Conservation (phyloP, 208 protist species). For the Leishmania mexicana region DNA sequence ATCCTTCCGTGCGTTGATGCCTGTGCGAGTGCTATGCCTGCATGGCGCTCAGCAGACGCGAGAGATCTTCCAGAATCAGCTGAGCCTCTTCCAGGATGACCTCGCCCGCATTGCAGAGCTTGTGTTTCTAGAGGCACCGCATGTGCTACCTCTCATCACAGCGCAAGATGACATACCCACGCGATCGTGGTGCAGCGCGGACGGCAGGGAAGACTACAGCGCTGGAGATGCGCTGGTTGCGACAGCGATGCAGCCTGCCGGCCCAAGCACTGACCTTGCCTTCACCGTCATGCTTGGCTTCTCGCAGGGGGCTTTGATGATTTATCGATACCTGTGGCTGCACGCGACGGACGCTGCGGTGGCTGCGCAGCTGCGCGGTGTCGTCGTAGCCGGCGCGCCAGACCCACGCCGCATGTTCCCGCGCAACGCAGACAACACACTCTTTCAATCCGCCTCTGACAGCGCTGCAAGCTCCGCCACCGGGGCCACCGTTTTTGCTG, state of each 20-base stretch:
- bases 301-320: slow-evolving; percentile 79
- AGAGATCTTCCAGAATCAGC: slow-evolving; percentile 85
- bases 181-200: slow-evolving; percentile 56
- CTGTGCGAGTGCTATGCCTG: slow-evolving; percentile 68
- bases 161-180: slow-evolving; percentile 56
- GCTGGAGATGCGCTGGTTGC: slow-evolving; percentile 52
- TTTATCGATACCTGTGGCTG: slow-evolving; percentile 66
- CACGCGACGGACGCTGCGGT: slow-evolving; percentile 24
- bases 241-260: slow-evolving; percentile 28
- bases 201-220: slow-evolving; percentile 40
- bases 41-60: slow-evolving; percentile 81
- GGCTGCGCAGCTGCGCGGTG: slow-evolving; percentile 23
- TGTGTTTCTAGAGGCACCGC: slow-evolving; percentile 70
- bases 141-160: slow-evolving; percentile 40
- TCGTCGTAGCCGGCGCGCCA: slow-evolving; percentile 72
- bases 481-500: slow-evolving; percentile 35
- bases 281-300: slow-evolving; percentile 75
- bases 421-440: not conserved
- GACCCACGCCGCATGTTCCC: slow-evolving; percentile 57
- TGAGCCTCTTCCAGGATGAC: slow-evolving; percentile 52
- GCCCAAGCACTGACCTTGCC: slow-evolving; percentile 39
- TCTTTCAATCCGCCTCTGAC: not conserved
- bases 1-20: slow-evolving; percentile 10
- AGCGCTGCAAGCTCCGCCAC: not conserved
- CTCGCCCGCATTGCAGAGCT: slow-evolving; percentile 50